phyloP scores from a whole-genome alignment of 208 protist species.

The Tetramitus jugosus region DNA sequence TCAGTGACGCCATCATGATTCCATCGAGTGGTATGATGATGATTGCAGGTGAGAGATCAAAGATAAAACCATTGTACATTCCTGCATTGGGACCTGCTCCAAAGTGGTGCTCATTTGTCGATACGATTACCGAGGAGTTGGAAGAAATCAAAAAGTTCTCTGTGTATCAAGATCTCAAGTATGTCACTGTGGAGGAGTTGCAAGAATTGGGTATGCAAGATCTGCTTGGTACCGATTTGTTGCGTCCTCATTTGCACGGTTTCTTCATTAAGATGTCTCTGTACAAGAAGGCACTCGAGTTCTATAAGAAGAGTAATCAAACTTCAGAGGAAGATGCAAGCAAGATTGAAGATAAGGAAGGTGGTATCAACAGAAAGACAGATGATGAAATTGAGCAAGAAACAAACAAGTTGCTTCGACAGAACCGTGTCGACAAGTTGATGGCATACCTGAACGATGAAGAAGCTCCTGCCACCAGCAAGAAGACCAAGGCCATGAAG shows the following conservation, averaged over 20 bases:
- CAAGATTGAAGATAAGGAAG: background rate
- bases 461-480: too few species aligned
- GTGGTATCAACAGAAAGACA: background rate
- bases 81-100: conserved; percentile 88
- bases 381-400: background rate
- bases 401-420: too few species aligned
- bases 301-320: background rate
- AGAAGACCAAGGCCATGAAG: too few species aligned
- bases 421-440: too few species aligned
- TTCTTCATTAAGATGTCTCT: conserved; percentile 89
- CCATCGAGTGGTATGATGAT: conserved; percentile 72
- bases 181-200: conserved; percentile 87
- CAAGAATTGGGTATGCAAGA: conserved; percentile 61
- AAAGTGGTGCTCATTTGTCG: conserved; percentile 92
- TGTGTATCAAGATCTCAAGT: conserved; percentile 94
- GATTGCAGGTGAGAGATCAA: conserved; percentile 73
- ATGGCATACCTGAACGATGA: too few species aligned
- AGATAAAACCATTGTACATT: conserved; percentile 87
- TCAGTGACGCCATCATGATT: conserved; percentile 71
- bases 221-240: conserved; percentile 77
- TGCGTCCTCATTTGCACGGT: conserved; percentile 94
- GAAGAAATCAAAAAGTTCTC: conserved; percentile 56
- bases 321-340: background rate
- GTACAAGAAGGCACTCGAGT: conserved; percentile 49
- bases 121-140: conserved; percentile 84